Base-by-base conservation (phyloP, 495 filamentous ascomycete species). In the Astrothelium macrocarpum region DNA sequence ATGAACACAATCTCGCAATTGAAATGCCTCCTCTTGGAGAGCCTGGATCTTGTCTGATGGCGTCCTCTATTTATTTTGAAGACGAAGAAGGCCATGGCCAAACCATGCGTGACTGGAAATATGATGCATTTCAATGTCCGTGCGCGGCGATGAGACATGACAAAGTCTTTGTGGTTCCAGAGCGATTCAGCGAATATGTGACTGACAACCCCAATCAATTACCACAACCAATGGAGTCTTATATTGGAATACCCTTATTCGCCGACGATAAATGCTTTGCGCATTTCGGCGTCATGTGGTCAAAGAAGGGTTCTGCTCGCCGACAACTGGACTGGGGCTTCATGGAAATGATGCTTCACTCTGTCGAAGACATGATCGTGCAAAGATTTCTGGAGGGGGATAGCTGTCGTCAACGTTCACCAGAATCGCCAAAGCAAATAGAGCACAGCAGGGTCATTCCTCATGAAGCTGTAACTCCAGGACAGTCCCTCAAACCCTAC, bases 201-300 rank as follows among this genome's bases (percentile, higher is more conserved):
- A 77, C 80, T 14, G 79, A 83, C 64, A 87, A 85, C 46, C 82
- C 82, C 23, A 87, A 88, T 70, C 66, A 76, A 39, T 76, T 87
- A 1, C 80, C 82, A 0, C 84, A 85, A 59, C 75, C 81, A 18
- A 82, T 82, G 11, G 87, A 90, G 65, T 87, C 85, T 5, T 90
- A 89, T 66, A 73, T 92, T 59, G 85, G 85, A 11, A 75, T 90
- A n/a, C 89, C 89, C 0, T 77, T 91, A 16, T 90, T 86, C 66
- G 80, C 82, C 9, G 84, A 83, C 53, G 85, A 82, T 28, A 87
- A 85, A 67, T 89, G 86, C 71, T 81, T 89, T 67, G 88, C 84
- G 34, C 84, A 90, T 73, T 84, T 92, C 67, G 89, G 89, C 14
- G 75, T 87, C 67, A 86, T 90, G 78, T 92, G 88, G 88, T 84